Percentiles rank a stretch among this genome's conserved stretches.
These are phyloP conservation scores for Kwoniella dendrophila DNA, from an alignment of 768 basidiomycete species.

Conservation along the genomic window DNA sequence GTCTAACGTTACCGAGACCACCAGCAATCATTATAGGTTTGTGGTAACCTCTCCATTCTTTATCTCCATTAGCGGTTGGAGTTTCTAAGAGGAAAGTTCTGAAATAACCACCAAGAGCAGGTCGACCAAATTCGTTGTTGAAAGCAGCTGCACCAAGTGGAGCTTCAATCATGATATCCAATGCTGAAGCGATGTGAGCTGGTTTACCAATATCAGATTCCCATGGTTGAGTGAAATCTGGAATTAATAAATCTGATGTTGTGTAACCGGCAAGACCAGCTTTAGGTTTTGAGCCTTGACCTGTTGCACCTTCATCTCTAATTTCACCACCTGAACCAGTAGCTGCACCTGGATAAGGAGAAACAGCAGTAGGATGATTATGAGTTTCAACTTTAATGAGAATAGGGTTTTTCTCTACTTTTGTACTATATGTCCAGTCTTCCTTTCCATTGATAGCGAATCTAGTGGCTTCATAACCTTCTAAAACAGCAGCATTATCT, in stretches of 20 bases:
- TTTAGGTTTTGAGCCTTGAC: constrained; percentile 92
- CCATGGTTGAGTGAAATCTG: constrained; percentile 90
- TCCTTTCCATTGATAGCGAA: constrained; percentile 63
- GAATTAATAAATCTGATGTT: constrained; percentile 88
- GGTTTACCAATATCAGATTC: constrained; percentile 92
- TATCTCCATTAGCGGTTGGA: constrained; percentile 61
- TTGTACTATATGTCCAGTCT: constrained; percentile 62
- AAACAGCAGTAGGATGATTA: constrained; percentile 98
- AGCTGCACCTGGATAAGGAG: constrained; percentile 96
- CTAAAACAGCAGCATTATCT: constrained; percentile 94
- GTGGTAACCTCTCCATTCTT: constrained; percentile 77
- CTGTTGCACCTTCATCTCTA: constrained; percentile 94
- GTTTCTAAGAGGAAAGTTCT: constrained; percentile 86
- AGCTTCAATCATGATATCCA: constrained; percentile 97
- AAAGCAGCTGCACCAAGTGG: constrained; percentile 93
- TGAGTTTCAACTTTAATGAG: constrained; percentile 98
- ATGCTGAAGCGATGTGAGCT: constrained; percentile 81
- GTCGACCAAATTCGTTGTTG: constrained; percentile 98
- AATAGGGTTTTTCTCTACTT: constrained; percentile 76
- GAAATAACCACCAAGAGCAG: constrained; percentile 89
- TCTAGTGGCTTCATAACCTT: constrained; percentile 72
- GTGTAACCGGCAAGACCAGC: constrained; percentile 92
- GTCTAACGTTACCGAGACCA: constrained; percentile 89
- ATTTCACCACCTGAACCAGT: constrained; percentile 99
- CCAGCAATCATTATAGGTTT: constrained; percentile 99